A percentile compares a stretch with the other conserved stretches of the same genome.
These are phyloP conservation scores for Ogataea saltuana DNA, from an alignment of 805 yeast genomes.

Conservation along the genomic window DNA sequence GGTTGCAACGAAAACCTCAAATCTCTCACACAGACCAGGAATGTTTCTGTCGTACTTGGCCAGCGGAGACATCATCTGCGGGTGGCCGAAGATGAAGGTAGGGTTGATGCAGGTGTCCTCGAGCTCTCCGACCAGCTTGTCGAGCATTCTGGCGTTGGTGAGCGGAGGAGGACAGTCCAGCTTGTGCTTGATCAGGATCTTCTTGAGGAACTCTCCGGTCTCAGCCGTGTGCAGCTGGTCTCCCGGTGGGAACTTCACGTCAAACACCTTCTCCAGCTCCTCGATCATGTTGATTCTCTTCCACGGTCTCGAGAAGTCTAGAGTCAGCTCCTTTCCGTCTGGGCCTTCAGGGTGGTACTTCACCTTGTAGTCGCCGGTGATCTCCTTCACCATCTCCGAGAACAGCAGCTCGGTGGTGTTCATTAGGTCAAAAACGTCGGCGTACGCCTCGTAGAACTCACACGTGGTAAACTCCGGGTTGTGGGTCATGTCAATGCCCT, in stretches of 20 bases:
- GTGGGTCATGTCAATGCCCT: constrained; percentile 98
- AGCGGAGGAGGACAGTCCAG: constrained; percentile 86
- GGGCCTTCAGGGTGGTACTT: constrained; percentile 94
- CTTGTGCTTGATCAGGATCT: constrained; percentile 72
- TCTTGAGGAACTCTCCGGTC: constrained; percentile 87
- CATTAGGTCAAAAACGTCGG: constrained; percentile 96
- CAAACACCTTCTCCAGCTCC: constrained; percentile 83
- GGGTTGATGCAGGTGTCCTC: constrained; percentile 96
- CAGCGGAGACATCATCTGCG: constrained; percentile 99
- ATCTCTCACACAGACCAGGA: constrained; percentile 97
- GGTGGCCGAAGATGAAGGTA: constrained; percentile 97
- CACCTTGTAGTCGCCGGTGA: constrained; percentile 86
- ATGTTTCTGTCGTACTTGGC: constrained; percentile 92
- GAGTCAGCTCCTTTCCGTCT: constrained; percentile 70
- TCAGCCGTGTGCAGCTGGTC: constrained; percentile 92
- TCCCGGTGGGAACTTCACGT: constrained; percentile 93
- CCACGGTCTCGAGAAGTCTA: constrained; percentile 97
- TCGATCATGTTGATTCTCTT: constrained; percentile 97
- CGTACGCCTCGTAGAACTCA: constrained; percentile 97
- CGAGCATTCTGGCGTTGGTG: constrained; percentile 98
- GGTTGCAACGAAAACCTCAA: constrained; percentile 97
- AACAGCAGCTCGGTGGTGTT: constrained; percentile 89
- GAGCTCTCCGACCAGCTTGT: constrained; percentile 94
- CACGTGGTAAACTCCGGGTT: constrained; percentile 99
- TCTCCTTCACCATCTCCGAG: constrained; percentile 95